A percentile compares a stretch with the other conserved stretches of the same genome.
These are phyloP conservation scores for Coix lacrymajobi DNA, from an alignment of 176 grass and related monocot genomes.

Conservation along the genomic window DNA sequence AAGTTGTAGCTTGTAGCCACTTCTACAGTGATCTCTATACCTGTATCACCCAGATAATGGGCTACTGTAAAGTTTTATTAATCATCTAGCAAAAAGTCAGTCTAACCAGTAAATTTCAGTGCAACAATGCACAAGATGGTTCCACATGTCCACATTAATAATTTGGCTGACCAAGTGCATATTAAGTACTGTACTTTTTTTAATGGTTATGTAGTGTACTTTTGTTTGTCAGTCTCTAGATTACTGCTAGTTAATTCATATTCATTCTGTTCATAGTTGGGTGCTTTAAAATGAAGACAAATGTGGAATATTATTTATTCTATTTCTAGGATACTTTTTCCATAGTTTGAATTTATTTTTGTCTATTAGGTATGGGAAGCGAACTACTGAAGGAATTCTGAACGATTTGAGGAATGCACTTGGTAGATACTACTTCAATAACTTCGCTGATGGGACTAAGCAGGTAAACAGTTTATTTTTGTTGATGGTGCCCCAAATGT, in stretches of 20 bases:
- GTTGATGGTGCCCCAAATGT: background rate
- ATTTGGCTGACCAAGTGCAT: background rate
- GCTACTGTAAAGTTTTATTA: background rate
- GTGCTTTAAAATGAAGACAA: background rate
- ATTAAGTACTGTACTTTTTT: background rate
- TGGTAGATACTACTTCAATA: slow-evolving; percentile 92
- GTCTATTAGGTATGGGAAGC: slow-evolving; percentile 63
- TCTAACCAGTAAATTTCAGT: background rate
- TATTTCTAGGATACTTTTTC: background rate
- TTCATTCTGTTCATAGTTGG: slow-evolving; percentile 2
- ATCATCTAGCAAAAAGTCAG: background rate
- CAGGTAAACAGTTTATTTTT: slow-evolving; percentile 53
- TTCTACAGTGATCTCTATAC: background rate
- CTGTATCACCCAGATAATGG: background rate
- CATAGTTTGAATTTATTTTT: background rate
- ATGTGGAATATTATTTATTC: background rate
- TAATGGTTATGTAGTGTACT: background rate
- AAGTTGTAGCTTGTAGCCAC: background rate
- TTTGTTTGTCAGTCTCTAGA: background rate
- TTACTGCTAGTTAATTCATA: background rate
- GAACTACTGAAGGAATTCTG: slow-evolving; percentile 73
- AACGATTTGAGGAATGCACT: slow-evolving; percentile 82
- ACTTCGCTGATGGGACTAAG: slow-evolving; percentile 91
- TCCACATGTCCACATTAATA: background rate
- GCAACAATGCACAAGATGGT: slow-evolving; percentile 3